phyloP scores from a whole-genome alignment of 176 grass and related monocot species.

The Calamus simplicifolius region DNA sequence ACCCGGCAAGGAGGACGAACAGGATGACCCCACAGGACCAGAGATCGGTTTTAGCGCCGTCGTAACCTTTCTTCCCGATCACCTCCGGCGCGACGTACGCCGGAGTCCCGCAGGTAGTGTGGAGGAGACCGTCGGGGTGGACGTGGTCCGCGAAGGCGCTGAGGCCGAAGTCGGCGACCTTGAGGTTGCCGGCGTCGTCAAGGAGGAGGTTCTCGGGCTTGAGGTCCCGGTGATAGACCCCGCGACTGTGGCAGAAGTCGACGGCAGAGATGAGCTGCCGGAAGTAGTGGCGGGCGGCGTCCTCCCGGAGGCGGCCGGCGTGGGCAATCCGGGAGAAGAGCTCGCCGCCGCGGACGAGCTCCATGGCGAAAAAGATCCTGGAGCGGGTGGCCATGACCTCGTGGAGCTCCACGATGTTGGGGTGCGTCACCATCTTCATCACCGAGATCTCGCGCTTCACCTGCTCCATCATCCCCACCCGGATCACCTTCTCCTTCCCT shows the following conservation, averaged over 20 bases:
- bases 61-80: slow-evolving; percentile 36
- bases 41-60: slow-evolving; percentile 44
- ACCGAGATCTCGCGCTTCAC: slow-evolving; percentile 54
- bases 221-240: slow-evolving; percentile 44
- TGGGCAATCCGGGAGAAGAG: slow-evolving; percentile 26
- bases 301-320: slow-evolving; percentile 31
- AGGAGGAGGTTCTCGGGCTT: slow-evolving; percentile 58
- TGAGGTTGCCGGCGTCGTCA: slow-evolving; percentile 39
- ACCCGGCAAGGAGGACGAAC: slow-evolving; percentile 45
- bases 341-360: slow-evolving; percentile 24
- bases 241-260: slow-evolving; percentile 46
- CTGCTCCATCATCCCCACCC: slow-evolving; percentile 44
- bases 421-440: slow-evolving; percentile 44
- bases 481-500: slow-evolving; percentile 42
- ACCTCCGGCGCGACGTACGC: slow-evolving; percentile 46
- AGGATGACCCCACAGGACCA: slow-evolving; percentile 58
- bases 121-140: slow-evolving; percentile 31
- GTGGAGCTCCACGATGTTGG: slow-evolving; percentile 50
- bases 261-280: slow-evolving; percentile 37
- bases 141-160: slow-evolving; percentile 30
- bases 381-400: slow-evolving; percentile 48
- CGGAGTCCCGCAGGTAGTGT: slow-evolving; percentile 44
- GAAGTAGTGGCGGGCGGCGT: slow-evolving; percentile 34
- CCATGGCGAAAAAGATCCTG: slow-evolving; percentile 42
- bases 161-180: slow-evolving; percentile 45